Conservation (phyloP, 306 rosid genomes). For the Geum urbanum region DNA sequence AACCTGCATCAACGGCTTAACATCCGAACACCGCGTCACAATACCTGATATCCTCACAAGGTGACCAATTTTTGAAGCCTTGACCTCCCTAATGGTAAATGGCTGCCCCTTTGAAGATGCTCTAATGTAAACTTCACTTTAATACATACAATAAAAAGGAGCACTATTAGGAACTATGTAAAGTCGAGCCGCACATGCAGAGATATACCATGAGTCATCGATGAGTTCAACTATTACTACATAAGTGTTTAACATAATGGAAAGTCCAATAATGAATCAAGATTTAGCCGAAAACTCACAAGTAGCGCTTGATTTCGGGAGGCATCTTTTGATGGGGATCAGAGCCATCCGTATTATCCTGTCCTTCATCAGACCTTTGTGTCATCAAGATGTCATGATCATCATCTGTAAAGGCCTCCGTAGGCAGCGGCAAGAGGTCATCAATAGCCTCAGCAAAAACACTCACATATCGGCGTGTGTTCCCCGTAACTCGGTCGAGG, state of each 20-base stretch:
- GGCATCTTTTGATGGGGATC: slow-evolving; percentile 95
- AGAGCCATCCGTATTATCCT: slow-evolving; percentile 57
- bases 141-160: slow-evolving; percentile 20
- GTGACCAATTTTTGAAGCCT: slow-evolving; percentile 90
- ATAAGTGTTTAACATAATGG: not conserved
- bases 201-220: not conserved
- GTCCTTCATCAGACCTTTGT: slow-evolving; percentile 84
- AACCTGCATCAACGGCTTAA: slow-evolving; percentile 94
- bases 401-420: slow-evolving; percentile 78
- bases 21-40: slow-evolving; percentile 92
- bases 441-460: slow-evolving; percentile 76
- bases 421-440: slow-evolving; percentile 79
- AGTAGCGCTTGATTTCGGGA: slow-evolving; percentile 86
- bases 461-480: slow-evolving; percentile 76
- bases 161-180: not conserved
- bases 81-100: slow-evolving; percentile 92
- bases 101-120: slow-evolving; percentile 87
- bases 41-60: slow-evolving; percentile 92
- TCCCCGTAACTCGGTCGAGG: slow-evolving; percentile 72
- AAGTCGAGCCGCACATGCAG: not conserved
- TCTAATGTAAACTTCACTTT: slow-evolving; percentile 85
- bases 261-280: too few relatives aligned
- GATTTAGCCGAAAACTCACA: slow-evolving; percentile 37
- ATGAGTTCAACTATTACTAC: not conserved
- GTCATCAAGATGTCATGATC: slow-evolving; percentile 97